Percentiles rank a stretch among this genome's conserved stretches.
phyloP scores from a whole-genome alignment of 2,329 filamentous ascomycete genomes.

The Clonostachys rhizophaga region DNA sequence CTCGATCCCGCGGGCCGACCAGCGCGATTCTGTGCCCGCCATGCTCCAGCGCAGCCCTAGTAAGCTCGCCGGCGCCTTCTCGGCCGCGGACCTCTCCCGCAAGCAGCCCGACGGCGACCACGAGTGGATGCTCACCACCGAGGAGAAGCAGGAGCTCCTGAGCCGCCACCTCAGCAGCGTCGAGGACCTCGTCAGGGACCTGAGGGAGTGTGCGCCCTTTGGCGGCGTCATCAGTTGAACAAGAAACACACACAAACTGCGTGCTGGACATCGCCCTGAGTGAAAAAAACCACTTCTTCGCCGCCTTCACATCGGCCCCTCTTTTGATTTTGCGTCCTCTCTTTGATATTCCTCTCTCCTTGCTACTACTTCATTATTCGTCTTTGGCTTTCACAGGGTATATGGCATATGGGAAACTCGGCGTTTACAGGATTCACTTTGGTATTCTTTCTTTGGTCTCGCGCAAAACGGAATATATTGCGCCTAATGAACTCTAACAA shows the following conservation, averaged over 20 bases:
- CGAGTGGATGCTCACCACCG: conserved; percentile 56
- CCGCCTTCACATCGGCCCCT: too few relatives aligned
- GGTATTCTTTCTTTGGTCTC: neutral
- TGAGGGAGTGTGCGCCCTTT: conserved; percentile 75
- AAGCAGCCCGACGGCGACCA: conserved; percentile 18
- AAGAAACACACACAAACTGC: neutral
- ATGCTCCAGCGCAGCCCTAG: conserved; percentile 64
- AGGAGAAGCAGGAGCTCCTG: conserved; percentile 77
- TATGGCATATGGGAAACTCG: neutral
- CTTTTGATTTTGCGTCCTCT: neutral
- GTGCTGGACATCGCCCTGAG: neutral
- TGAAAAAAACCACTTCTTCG: too few relatives aligned
- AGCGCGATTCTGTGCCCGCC: conserved; percentile 37
- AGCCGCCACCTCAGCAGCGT: conserved; percentile 77
- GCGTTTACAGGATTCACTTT: neutral
- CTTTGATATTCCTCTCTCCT: conserved; percentile 2
- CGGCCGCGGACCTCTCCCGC: conserved; percentile 19
- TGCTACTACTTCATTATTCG: neutral
- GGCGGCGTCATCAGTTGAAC: conserved; percentile 49
- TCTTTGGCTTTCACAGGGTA: neutral
- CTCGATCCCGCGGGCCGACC: conserved; percentile 44
- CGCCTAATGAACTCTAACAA: too few relatives aligned
- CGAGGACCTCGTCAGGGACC: conserved; percentile 78
- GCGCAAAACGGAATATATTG: neutral
- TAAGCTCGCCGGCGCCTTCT: conserved; percentile 58